Evolutionary conservation across 2,329 filamentous ascomycete species (phyloP).

Genomic region (Westerdykella aurantiaca): DNA sequence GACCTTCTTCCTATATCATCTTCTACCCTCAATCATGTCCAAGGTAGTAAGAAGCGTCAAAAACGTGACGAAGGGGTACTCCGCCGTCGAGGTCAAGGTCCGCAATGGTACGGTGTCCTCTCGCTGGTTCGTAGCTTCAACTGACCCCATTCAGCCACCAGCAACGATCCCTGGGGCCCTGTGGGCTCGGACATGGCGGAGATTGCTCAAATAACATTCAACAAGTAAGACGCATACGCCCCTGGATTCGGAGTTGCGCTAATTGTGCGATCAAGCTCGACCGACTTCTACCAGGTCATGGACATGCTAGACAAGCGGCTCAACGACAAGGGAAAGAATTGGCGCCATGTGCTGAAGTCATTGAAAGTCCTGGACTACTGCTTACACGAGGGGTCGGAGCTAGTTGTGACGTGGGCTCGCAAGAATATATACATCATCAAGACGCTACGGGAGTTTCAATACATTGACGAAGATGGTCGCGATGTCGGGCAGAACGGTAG

Average conservation of each 20-base stretch:
- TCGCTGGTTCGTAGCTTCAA: neutral
- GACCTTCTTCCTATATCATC: no score
- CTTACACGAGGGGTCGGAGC: conserved; percentile 90
- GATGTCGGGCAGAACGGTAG: conserved; percentile 96
- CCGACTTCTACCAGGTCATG: conserved; percentile 99
- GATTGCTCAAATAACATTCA: conserved; percentile 95
- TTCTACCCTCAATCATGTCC: conserved; percentile 60
- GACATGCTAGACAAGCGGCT: conserved; percentile 98
- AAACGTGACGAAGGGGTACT: conserved; percentile 99
- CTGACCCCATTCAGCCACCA: conserved; percentile 64
- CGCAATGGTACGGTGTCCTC: conserved; percentile 27
- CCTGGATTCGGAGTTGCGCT: conserved; percentile 14
- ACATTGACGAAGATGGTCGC: conserved; percentile 88
- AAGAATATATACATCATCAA: conserved; percentile 99
- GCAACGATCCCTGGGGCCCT: conserved; percentile 97
- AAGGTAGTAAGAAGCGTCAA: conserved; percentile 97
- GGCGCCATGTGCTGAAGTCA: conserved; percentile 96
- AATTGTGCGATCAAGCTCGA: conserved; percentile 56
- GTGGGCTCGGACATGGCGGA: conserved; percentile 98
- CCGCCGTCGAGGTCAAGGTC: conserved; percentile 93
- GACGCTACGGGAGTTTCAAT: conserved; percentile 93
- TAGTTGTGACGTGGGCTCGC: conserved; percentile 95
- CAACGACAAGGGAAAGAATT: conserved; percentile 99
- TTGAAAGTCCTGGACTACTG: conserved; percentile 98
- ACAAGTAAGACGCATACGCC: conserved; percentile 62